Evolutionary conservation across 1,284 basidiomycete species (phyloP).

Genomic region (Ceratobasidium sp.): DNA sequence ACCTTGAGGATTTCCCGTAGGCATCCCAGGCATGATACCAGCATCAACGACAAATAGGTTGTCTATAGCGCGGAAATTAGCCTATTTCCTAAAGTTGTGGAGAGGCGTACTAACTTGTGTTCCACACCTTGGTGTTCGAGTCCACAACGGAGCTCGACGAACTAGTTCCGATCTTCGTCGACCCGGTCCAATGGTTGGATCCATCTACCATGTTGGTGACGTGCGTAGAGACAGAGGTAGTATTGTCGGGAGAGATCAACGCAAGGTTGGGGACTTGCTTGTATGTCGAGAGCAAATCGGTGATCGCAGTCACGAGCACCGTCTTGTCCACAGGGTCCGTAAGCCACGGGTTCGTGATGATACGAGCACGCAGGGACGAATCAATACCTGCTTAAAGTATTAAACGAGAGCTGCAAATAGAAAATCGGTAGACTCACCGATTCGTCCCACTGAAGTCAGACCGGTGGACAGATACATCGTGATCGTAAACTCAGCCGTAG

Average conservation of each 20-base stretch:
- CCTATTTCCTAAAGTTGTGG: no score
- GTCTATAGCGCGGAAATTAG: slow-evolving; percentile 8
- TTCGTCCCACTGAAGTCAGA: slow-evolving; percentile 68
- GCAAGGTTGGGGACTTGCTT: slow-evolving; percentile 61
- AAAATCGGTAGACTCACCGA: slow-evolving; percentile 55
- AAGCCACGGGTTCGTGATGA: slow-evolving; percentile 68
- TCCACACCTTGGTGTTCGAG: slow-evolving; percentile 65
- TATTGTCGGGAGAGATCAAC: slow-evolving; percentile 67
- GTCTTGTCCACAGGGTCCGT: slow-evolving; percentile 65
- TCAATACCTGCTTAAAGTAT: slow-evolving; percentile 51
- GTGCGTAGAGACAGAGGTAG: slow-evolving; percentile 56
- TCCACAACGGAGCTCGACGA: slow-evolving; percentile 62
- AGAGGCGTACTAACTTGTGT: slow-evolving; percentile 54
- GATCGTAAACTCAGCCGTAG: slow-evolving; percentile 66
- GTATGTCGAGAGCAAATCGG: slow-evolving; percentile 52
- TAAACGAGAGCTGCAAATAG: not conserved
- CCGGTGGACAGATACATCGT: slow-evolving; percentile 65
- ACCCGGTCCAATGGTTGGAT: slow-evolving; percentile 70
- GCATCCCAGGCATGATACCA: slow-evolving; percentile 47
- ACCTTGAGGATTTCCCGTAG: slow-evolving; percentile 66
- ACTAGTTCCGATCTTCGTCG: slow-evolving; percentile 61
- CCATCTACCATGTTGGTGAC: slow-evolving; percentile 54
- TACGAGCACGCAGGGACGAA: slow-evolving; percentile 61
- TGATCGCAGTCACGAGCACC: slow-evolving; percentile 62
- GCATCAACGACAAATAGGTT: slow-evolving; percentile 41